Evolutionary conservation across 371 early-diverging fungal genomes (phyloP).

Genomic region (Syncephalastrum monosporum): DNA sequence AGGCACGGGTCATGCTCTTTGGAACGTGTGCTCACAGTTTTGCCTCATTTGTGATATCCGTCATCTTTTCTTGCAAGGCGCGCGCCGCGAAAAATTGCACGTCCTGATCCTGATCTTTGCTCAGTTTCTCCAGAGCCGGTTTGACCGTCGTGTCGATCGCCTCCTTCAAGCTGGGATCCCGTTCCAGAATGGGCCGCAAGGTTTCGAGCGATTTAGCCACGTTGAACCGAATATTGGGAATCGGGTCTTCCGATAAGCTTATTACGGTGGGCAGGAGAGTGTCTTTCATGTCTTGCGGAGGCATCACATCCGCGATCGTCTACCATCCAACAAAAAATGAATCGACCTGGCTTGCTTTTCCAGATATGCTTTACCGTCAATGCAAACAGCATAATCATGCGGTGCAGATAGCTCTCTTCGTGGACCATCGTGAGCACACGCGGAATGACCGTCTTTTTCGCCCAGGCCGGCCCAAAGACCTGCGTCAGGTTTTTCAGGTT

Average conservation of each 20-base stretch:
- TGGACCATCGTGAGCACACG: slow-evolving; percentile 88
- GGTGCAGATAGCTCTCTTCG: slow-evolving; percentile 87
- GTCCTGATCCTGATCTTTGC: slow-evolving; percentile 87
- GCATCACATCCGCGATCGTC: slow-evolving; percentile 87
- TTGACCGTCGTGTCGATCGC: slow-evolving; percentile 68
- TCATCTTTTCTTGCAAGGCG: slow-evolving; percentile 53
- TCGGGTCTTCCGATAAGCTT: slow-evolving; percentile 85
- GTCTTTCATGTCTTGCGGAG: slow-evolving; percentile 85
- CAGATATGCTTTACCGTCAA: slow-evolving; percentile 64
- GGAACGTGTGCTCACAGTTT: no score
- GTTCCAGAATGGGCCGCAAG: slow-evolving; percentile 75
- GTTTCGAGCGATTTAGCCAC: slow-evolving; percentile 92
- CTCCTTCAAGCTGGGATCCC: slow-evolving; percentile 55
- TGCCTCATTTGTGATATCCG: no score
- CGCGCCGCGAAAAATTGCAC: slow-evolving; percentile 88
- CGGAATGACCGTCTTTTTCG: slow-evolving; percentile 88
- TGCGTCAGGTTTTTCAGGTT: slow-evolving; percentile 91
- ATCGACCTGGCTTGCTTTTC: background rate
- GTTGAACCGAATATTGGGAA: slow-evolving; percentile 98
- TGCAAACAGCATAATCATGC: slow-evolving; percentile 96
- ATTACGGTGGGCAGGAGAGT: slow-evolving; percentile 88
- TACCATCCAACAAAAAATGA: slow-evolving; percentile 19
- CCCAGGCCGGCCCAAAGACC: slow-evolving; percentile 97
- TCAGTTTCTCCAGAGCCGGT: slow-evolving; percentile 79
- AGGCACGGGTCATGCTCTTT: no score